Conservation (phyloP, 495 filamentous ascomycete species). For the Glutinoglossum americanum region DNA sequence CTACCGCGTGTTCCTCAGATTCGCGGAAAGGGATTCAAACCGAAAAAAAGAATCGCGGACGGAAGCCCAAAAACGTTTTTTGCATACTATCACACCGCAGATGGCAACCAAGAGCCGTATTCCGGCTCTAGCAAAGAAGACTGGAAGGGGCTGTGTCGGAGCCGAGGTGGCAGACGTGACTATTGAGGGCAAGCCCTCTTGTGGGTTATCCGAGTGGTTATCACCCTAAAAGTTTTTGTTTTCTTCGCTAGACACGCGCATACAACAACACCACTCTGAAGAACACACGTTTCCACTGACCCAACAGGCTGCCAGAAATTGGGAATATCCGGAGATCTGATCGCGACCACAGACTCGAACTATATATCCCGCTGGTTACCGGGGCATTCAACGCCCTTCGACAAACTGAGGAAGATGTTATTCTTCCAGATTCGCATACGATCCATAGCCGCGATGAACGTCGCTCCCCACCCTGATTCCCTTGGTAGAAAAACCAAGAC, state of each 20-base stretch:
- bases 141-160: too few relatives aligned
- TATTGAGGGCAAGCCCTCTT: too few relatives aligned
- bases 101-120: background rate
- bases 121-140: background rate
- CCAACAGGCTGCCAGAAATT: background rate
- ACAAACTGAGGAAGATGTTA: background rate
- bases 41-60: background rate
- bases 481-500: background rate
- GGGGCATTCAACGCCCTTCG: background rate
- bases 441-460: background rate
- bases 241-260: too few relatives aligned
- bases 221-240: too few relatives aligned
- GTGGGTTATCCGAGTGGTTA: too few relatives aligned
- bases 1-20: background rate
- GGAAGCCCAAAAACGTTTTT: background rate
- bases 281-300: too few relatives aligned
- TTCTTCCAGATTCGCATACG: too few relatives aligned
- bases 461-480: too few relatives aligned
- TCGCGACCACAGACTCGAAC: background rate
- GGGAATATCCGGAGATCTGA: background rate
- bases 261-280: too few relatives aligned
- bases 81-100: background rate
- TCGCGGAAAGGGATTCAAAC: background rate
- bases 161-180: too few relatives aligned
- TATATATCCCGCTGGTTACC: background rate